Evolutionary conservation across 202 grass and related monocot genomes (phyloP), one percentile per base, ranked within the genome.

Genomic region (Setaria viridis): DNA sequence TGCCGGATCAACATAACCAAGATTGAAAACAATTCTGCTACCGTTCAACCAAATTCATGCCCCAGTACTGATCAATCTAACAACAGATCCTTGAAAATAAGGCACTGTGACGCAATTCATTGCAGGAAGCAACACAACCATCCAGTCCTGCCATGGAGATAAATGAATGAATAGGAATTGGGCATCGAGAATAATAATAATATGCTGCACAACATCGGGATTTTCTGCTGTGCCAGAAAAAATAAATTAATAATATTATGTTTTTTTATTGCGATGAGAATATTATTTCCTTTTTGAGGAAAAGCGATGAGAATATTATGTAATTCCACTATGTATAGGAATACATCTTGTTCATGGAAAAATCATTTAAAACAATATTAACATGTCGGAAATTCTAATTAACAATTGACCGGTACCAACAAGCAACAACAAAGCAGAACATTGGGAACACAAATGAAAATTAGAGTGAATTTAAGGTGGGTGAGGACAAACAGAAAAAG

Each of bases 61-160:
- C 58, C 47, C 67, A 51, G 21, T 48, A 20, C 25, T 21, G 53
- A 74, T n/a, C 59, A 76, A 49, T 48, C 59, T 76, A 12, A 49
- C 37, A 76, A 74, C 56, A 80, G 11, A 29, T 39, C 68, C 25
- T 32, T 15, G 34, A 80, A 88, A n/a, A 57, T n/a, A 57, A 72
- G 43, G 55, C 33, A 72, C 6, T 65, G 47, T 73, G 66, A 65
- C 43, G 63, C 59, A 50, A 29, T 75, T 87, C 11, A 17, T 50
- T 39, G 20, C 50, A 76, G 50, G 85, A 82, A 82, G 59, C 48
- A 67, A 47, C 59, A 49, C 5, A 87, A 82, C 49, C 50, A 82
- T 76, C 70, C 70, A 75, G 37, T 48, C 47, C 48, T 74, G 11
- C 85, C 78, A 19, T 87, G 78, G 78, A 88, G 66, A 88, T 55